Base-by-base conservation (phyloP, 257 asterid species). In the Dorcoceras hygrometricum region DNA sequence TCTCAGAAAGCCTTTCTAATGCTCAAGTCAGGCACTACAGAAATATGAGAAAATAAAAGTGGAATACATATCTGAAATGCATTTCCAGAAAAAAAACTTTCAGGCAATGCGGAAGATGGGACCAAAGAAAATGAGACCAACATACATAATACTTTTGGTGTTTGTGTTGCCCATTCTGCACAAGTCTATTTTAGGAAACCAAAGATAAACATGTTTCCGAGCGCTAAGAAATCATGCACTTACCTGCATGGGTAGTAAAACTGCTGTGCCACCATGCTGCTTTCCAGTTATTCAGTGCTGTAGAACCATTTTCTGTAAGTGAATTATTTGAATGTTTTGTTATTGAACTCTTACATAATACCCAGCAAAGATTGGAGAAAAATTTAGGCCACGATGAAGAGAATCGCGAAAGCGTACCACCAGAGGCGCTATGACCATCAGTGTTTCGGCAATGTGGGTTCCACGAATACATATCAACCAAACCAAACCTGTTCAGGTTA, bases 201-300 rank as follows among this genome's bases (percentile, higher is more conserved):
- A 14, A 23, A 25, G 12, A 43, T 36, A 43, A 63, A 24, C 26
- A 25, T 26, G 58, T 66, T 58, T 55, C 26, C 58, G 34, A 63
- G 69, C 57, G 18, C n/a, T 43, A 57, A 57, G 59, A 74, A 67
- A 71, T 32, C n/a, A n/a, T n/a, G n/a, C n/a, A 59, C 66, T 78
- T 71, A 78, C 97, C 97, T 62, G 90, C 60, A 76, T 79, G 90
- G 72, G 77, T 75, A 22, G 84, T 71, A 63, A 90, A 84, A 76
- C 96, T 86, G 84, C 95, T 88, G 80, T 90, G 96, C 97, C 97
- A 90, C 95, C 97, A 88, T 60, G 97, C 83, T 62, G 92, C 95
- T 78, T 74, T 79, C 96, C 97, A 88, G 78, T 90, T 78, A 76
- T 90, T 88, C 65, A 70, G 73, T 25, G 79, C 82, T 48, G 73